Evolutionary conservation across 139 green algal genomes (phyloP).

Genomic region (Volvox reticuliferus): DNA sequence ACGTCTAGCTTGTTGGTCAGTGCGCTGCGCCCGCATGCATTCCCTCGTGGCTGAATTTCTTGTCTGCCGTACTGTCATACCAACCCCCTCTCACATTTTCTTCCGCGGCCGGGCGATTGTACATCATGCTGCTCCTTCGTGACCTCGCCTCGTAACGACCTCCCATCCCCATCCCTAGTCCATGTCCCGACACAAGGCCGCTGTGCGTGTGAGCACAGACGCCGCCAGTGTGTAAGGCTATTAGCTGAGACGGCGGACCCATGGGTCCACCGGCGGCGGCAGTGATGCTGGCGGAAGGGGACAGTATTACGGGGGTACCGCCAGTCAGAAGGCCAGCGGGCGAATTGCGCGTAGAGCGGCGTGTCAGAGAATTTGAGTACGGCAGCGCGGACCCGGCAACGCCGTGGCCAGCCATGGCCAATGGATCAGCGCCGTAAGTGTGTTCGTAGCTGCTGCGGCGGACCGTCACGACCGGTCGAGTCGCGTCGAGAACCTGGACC

Average conservation of each 20-base stretch:
- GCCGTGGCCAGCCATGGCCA: not conserved
- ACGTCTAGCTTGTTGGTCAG: too few species aligned
- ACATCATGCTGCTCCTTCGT: not conserved
- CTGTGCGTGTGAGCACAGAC: not conserved
- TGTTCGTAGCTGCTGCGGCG: constrained; percentile 26
- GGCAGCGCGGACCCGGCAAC: not conserved
- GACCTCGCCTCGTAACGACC: constrained; percentile 13
- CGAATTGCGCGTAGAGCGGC: constrained; percentile 1
- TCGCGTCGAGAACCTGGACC: constrained; percentile 23
- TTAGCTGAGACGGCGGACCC: not conserved
- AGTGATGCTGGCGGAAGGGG: not conserved
- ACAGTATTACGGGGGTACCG: not conserved
- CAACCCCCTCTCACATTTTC: constrained; percentile 1
- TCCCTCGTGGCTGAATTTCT: too few species aligned
- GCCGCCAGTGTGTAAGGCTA: not conserved
- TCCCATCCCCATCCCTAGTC: not conserved
- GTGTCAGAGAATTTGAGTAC: not conserved
- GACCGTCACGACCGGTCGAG: not conserved
- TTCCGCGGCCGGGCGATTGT: not conserved
- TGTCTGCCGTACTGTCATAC: too few species aligned
- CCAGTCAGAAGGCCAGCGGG: not conserved
- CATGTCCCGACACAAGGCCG: not conserved
- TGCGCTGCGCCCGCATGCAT: too few species aligned
- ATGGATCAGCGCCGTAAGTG: not conserved
- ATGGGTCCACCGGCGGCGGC: not conserved